Percentiles rank a stretch among this genome's conserved stretches.
These are phyloP conservation scores for Globisporangium cederbergense DNA, from an alignment of 352 stramenopile species.

Conservation along the genomic window DNA sequence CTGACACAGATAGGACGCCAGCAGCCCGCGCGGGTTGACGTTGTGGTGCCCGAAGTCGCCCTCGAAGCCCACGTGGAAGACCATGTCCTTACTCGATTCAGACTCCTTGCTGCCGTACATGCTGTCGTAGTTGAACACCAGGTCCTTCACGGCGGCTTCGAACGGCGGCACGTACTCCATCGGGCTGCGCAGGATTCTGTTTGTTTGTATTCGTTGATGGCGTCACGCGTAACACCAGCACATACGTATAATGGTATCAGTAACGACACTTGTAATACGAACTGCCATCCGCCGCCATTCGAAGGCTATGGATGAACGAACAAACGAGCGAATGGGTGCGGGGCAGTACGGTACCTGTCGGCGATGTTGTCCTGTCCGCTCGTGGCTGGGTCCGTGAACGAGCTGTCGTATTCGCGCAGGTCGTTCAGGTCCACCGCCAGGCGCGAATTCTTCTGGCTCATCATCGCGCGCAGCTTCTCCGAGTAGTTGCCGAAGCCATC, in stretches of 20 bases:
- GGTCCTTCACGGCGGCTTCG: slow-evolving; percentile 77
- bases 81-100: slow-evolving; percentile 63
- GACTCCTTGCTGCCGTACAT: slow-evolving; percentile 77
- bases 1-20: slow-evolving; percentile 88
- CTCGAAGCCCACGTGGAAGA: slow-evolving; percentile 89
- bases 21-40: slow-evolving; percentile 92
- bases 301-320: too few relatives aligned
- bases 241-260: neutral
- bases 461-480: slow-evolving; percentile 82
- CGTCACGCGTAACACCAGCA: neutral
- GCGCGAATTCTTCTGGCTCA: slow-evolving; percentile 65
- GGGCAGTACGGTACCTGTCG: slow-evolving; percentile 24
- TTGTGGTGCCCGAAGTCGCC: slow-evolving; percentile 93
- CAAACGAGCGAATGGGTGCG: neutral
- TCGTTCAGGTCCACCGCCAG: slow-evolving; percentile 90
- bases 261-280: neutral
- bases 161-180: slow-evolving; percentile 85
- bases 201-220: neutral
- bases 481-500: slow-evolving; percentile 71
- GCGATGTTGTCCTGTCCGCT: slow-evolving; percentile 73
- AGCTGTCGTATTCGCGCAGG: slow-evolving; percentile 86
- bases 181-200: slow-evolving; percentile 63
- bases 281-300: neutral
- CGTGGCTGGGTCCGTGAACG: slow-evolving; percentile 62
- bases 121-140: slow-evolving; percentile 80